These are phyloP conservation scores for Besnoitia besnoiti DNA, from an alignment of 169 alveolate genomes.

Conservation along the genomic window DNA sequence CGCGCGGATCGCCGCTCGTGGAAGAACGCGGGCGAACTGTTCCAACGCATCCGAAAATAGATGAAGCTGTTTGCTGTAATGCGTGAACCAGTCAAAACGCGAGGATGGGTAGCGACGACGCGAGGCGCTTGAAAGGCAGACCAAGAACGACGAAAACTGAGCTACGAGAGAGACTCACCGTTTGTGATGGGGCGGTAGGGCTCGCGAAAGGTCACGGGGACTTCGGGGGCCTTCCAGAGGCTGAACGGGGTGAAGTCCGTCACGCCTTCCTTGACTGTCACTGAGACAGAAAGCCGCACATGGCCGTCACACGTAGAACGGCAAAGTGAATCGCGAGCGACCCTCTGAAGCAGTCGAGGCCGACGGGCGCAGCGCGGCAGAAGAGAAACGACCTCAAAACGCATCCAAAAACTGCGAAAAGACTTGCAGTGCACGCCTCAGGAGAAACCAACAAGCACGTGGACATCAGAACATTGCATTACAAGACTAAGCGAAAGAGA, in stretches of 20 bases:
- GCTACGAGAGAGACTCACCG: not conserved
- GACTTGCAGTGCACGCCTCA: too few species aligned
- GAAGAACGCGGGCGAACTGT: too few species aligned
- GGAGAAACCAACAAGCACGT: too few species aligned
- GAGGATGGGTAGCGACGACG: not conserved
- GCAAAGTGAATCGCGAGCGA: too few species aligned
- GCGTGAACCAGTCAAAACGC: not conserved
- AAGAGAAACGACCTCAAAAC: too few species aligned
- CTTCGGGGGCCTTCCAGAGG: not conserved
- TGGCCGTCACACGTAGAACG: too few species aligned
- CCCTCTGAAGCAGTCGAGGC: too few species aligned
- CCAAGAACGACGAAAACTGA: not conserved
- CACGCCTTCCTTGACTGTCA: not conserved
- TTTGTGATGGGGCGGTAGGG: not conserved
- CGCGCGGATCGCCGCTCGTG: too few species aligned
- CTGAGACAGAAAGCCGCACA: not conserved
- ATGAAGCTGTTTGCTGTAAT: too few species aligned
- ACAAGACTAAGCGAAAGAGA: not conserved
- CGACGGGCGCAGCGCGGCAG: too few species aligned
- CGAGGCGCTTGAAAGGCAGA: not conserved
- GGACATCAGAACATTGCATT: not conserved
- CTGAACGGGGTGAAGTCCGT: slow-evolving; percentile 30
- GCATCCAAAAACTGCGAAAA: too few species aligned
- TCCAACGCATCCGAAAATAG: too few species aligned
- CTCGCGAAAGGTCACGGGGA: not conserved